A percentile compares a stretch with the other conserved stretches of the same genome.
phyloP scores from a whole-genome alignment of 805 yeast genomes.

The Zygosaccharomyces pseudorouxii region DNA sequence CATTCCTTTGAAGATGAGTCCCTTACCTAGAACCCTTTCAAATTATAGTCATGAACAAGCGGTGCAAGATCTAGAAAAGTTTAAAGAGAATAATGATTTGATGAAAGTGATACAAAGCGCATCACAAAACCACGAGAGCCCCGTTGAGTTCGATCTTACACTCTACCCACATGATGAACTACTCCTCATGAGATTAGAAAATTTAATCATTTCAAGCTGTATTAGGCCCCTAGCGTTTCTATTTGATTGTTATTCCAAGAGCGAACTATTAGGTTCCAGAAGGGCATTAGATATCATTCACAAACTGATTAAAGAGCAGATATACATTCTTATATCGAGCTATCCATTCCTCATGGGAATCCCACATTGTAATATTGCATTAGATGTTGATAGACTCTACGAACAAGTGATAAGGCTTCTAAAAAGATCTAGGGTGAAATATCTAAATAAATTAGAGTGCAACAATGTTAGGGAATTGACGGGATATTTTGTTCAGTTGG shows the following conservation, averaged over 20 bases:
- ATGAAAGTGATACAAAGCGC: conserved; percentile 11
- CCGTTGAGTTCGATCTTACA: conserved; percentile 7
- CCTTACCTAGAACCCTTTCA: conserved; percentile 13
- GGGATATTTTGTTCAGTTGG: conserved; percentile 57
- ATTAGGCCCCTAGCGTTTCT: conserved; percentile 25
- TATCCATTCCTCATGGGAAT: conserved; percentile 17
- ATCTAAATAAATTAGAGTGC: conserved; percentile 32
- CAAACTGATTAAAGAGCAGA: conserved; percentile 25
- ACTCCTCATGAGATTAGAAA: conserved; percentile 22
- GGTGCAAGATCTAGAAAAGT: conserved; percentile 1
- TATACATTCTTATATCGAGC: conserved; percentile 14
- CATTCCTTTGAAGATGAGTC: conserved; percentile 10
- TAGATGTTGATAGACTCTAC: conserved; percentile 35
- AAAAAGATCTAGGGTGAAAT: conserved; percentile 45
- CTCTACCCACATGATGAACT: conserved; percentile 23
- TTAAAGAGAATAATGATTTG: conserved; percentile 10
- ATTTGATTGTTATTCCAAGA: conserved; percentile 21
- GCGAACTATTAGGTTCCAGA: conserved; percentile 18
- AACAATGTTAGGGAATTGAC: conserved; percentile 67
- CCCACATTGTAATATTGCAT: conserved; percentile 25
- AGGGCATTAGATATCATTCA: conserved; percentile 10
- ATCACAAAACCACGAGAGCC: conserved; percentile 4
- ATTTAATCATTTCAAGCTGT: conserved; percentile 23
- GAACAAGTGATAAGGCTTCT: conserved; percentile 35
- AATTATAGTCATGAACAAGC: conserved; percentile 12